Base-by-base conservation (phyloP, 2,329 filamentous ascomycete species). In the Fusarium sp. region DNA sequence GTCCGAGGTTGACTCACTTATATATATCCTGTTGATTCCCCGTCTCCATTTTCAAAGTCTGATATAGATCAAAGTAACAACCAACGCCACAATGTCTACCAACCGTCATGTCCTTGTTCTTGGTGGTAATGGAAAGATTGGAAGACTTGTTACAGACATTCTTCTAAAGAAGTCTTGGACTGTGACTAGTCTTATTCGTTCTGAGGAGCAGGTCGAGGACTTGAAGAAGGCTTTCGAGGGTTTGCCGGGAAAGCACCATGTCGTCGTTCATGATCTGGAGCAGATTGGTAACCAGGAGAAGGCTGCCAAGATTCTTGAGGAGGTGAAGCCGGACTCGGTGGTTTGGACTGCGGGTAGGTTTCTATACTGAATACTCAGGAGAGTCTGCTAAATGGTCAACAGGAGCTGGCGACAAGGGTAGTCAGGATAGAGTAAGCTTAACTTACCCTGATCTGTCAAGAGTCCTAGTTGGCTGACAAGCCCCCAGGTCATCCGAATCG, bases 101-200 rank as follows among this genome's bases (percentile, higher is more conserved):
- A 44, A 61, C 23, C 73, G 70, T 25, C 81, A 85, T 72, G 85
- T 92, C 58, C 86, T 93, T 61, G 80, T 93, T 61, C 86, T 93
- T 56, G 91, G 91, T 73, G 91, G 91, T 68, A 91, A 93, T 80
- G 91, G 91, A 78, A 92, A 91, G 78, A 81, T 93, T 56, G 86
- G 90, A 67, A 86, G 90, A 42, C 81, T 89, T 31, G 83, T 94
- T 11, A 93, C 91, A 6, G 89, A 89, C 1, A 83, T 92, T 59
- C 86, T 94, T 10, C 84, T 93, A 23, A 82, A 87, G 34, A 87
- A 88, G 69, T 86, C 86, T 46, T 93, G 90, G 89, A 86, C 86
- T 64, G 89, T 94, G 46, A 92, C 90, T 34, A 91, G 89, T 76
- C 82, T 94, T 64, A 89, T 94, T 76, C 90, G 91, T 69, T 87